Conservation (phyloP, 2,329 filamentous ascomycete genomes). For the Venturia carpophila region DNA sequence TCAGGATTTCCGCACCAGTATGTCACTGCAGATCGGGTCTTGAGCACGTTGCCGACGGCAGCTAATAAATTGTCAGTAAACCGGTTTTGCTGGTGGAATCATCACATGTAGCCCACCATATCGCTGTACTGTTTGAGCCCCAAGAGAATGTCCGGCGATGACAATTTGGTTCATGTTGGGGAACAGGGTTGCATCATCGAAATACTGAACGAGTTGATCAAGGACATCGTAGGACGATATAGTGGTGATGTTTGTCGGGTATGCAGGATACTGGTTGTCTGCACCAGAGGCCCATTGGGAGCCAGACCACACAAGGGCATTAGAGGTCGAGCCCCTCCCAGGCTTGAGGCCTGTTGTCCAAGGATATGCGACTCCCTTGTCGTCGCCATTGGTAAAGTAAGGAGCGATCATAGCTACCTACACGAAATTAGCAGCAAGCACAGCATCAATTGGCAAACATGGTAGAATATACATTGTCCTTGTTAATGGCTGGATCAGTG, state of each 20-base stretch:
- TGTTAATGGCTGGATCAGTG: neutral
- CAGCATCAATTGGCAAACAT: neutral
- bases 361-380: slow-evolving; percentile 16
- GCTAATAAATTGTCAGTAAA: neutral
- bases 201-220: slow-evolving; percentile 19
- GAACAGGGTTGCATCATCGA: slow-evolving; percentile 18
- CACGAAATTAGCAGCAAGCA: neutral
- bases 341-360: neutral
- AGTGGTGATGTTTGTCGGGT: slow-evolving; percentile 14
- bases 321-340: neutral
- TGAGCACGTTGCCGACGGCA: slow-evolving; percentile 12
- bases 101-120: slow-evolving; percentile 5
- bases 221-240: slow-evolving; percentile 18
- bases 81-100: neutral
- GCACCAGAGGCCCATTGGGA: slow-evolving; percentile 19
- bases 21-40: slow-evolving; percentile 7
- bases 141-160: slow-evolving; percentile 19
- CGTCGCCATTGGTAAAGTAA: slow-evolving; percentile 20
- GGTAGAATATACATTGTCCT: neutral
- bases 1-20: slow-evolving; percentile 22
- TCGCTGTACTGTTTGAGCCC: slow-evolving; percentile 18
- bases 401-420: slow-evolving; percentile 17
- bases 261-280: slow-evolving; percentile 17
- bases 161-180: slow-evolving; percentile 19
- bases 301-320: slow-evolving; percentile 18